These are phyloP conservation scores for Aspergillus brasiliensis DNA, from an alignment of 2,329 filamentous ascomycete species.

Conservation along the genomic window DNA sequence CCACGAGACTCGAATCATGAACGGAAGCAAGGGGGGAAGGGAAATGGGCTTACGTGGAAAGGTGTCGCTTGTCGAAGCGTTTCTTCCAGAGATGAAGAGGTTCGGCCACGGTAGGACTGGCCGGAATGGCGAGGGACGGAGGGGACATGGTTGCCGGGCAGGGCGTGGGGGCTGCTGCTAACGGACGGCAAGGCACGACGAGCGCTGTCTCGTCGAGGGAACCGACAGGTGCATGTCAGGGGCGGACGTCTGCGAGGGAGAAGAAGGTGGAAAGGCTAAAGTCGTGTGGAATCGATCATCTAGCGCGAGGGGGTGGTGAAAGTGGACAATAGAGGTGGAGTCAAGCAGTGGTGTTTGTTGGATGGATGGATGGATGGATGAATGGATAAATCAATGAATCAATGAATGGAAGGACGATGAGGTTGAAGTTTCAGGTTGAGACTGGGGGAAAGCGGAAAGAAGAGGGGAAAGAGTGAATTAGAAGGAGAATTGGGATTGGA, in stretches of 20 bases:
- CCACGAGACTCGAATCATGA: no score
- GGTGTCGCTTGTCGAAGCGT: slow-evolving; percentile 33
- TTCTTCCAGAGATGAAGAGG: slow-evolving; percentile 26
- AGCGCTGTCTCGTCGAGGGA: slow-evolving; percentile 22
- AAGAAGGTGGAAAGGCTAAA: not conserved
- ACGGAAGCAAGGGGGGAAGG: not conserved
- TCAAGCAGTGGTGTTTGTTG: not conserved
- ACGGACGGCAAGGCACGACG: slow-evolving; percentile 19
- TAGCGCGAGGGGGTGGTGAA: not conserved
- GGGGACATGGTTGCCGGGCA: slow-evolving; percentile 18
- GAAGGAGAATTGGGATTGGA: no score
- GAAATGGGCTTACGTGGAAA: slow-evolving; percentile 29
- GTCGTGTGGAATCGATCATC: slow-evolving; percentile 7
- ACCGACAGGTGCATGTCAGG: slow-evolving; percentile 26
- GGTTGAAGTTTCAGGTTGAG: not conserved
- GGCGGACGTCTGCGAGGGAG: slow-evolving; percentile 12
- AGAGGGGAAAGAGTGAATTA: no score
- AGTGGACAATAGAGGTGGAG: not conserved
- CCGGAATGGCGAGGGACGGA: slow-evolving; percentile 13
- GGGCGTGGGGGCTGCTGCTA: slow-evolving; percentile 13
- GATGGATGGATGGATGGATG: no score
- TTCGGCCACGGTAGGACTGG: slow-evolving; percentile 13
- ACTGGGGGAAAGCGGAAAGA: no score
- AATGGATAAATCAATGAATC: not conserved
- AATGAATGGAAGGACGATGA: no score